phyloP scores from a whole-genome alignment of 2,329 filamentous ascomycete species.

The Tolypocladium inflatum region DNA sequence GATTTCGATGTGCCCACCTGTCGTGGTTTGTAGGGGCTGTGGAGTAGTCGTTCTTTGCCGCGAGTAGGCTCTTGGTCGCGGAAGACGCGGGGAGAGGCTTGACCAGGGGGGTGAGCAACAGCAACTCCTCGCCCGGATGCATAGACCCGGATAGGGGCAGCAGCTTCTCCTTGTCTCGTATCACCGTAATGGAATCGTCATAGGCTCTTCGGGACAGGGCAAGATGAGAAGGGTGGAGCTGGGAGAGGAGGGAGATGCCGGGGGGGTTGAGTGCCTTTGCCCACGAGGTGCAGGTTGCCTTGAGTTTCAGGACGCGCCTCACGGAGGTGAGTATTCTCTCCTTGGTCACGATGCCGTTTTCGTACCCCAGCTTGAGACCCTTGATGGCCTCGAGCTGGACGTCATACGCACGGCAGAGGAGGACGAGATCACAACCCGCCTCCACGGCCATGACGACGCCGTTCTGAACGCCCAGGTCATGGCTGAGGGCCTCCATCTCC shows the following conservation, averaged over 20 bases:
- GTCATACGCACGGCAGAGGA: slow-evolving; percentile 79
- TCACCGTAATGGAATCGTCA: slow-evolving; percentile 85
- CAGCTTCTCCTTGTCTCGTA: slow-evolving; percentile 78
- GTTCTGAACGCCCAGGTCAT: slow-evolving; percentile 93
- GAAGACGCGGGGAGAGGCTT: slow-evolving; percentile 89
- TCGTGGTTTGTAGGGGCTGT: slow-evolving; percentile 36
- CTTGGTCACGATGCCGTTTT: slow-evolving; percentile 80
- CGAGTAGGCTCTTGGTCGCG: slow-evolving; percentile 61
- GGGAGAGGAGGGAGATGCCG: slow-evolving; percentile 65
- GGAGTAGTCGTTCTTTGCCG: slow-evolving; percentile 34
- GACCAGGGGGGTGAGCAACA: slow-evolving; percentile 79
- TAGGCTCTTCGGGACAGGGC: slow-evolving; percentile 78
- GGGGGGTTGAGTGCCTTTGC: slow-evolving; percentile 81
- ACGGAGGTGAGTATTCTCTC: slow-evolving; percentile 74
- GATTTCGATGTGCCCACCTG: slow-evolving; percentile 45
- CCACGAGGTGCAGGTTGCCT: slow-evolving; percentile 82
- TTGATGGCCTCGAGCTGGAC: slow-evolving; percentile 88
- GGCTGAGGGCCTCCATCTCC: slow-evolving; percentile 92
- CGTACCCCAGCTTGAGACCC: slow-evolving; percentile 78
- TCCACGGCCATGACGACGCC: slow-evolving; percentile 97
- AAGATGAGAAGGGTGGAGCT: slow-evolving; percentile 74
- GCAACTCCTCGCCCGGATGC: slow-evolving; percentile 77
- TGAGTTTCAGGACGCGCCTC: slow-evolving; percentile 68
- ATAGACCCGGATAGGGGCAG: slow-evolving; percentile 75
- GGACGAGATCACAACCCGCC: slow-evolving; percentile 84